Percentiles rank a stretch among this genome's conserved stretches.
phyloP scores from a whole-genome alignment of 352 stramenopile genomes.

The Globisporangium mamillatum region DNA sequence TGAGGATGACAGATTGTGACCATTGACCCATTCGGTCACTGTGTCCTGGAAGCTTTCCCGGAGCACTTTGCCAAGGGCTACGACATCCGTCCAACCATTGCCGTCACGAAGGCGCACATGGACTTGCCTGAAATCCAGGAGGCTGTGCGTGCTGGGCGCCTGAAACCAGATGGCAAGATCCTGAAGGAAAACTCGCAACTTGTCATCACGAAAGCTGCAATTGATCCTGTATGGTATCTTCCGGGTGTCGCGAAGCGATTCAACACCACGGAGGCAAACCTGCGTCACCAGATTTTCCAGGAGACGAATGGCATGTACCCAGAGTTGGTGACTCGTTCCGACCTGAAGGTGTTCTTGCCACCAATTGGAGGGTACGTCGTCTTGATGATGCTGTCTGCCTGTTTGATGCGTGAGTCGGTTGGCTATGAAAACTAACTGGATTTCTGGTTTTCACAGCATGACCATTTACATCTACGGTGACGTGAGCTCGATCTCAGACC shows the following conservation, averaged over 20 bases:
- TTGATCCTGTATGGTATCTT: constrained; percentile 99
- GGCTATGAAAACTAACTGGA: neutral
- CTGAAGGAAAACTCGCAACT: constrained; percentile 89
- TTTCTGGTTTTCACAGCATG: constrained; percentile 30
- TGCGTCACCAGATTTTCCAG: constrained; percentile 98
- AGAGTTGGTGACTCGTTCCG: constrained; percentile 97
- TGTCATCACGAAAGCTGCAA: constrained; percentile 96
- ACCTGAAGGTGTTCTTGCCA: constrained; percentile 98
- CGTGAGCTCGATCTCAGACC: constrained; percentile 95
- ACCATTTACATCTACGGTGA: constrained; percentile 99
- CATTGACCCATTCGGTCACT: constrained; percentile 77
- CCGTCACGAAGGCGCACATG: constrained; percentile 96
- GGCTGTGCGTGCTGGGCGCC: constrained; percentile 88
- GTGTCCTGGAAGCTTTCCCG: constrained; percentile 85
- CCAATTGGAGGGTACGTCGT: constrained; percentile 90
- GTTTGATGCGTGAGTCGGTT: neutral
- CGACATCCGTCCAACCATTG: constrained; percentile 98
- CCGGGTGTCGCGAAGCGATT: constrained; percentile 98
- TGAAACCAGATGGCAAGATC: constrained; percentile 97
- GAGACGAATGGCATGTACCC: constrained; percentile 99
- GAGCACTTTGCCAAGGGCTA: constrained; percentile 97
- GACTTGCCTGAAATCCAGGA: constrained; percentile 99
- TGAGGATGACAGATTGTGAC: constrained; percentile 49
- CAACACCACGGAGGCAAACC: constrained; percentile 92
- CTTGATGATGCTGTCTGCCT: neutral